Conservation (phyloP, 2,329 filamentous ascomycete species). For the Tolypocladium capitatum region DNA sequence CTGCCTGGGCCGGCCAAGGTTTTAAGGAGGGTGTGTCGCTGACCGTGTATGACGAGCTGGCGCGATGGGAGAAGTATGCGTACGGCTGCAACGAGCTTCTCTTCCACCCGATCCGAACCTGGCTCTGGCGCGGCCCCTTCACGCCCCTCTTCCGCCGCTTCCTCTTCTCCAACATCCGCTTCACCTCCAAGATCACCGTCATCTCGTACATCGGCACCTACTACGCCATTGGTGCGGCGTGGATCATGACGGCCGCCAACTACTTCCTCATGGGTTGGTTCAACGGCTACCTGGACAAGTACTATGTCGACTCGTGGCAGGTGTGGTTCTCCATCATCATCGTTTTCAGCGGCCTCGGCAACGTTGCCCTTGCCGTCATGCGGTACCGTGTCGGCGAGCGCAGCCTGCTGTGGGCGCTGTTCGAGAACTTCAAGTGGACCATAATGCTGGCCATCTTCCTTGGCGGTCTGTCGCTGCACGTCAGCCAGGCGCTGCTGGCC, state of each 20-base stretch:
- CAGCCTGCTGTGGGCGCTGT: constrained; percentile 40
- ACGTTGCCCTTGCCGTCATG: constrained; percentile 58
- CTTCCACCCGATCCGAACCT: constrained; percentile 64
- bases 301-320: constrained; percentile 67
- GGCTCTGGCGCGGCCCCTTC: constrained; percentile 62
- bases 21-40: constrained; percentile 77
- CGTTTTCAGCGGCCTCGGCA: constrained; percentile 64
- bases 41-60: constrained; percentile 73
- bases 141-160: constrained; percentile 67
- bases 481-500: constrained; percentile 63
- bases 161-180: constrained; percentile 57
- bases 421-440: constrained; percentile 62
- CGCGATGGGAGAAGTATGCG: constrained; percentile 78
- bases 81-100: constrained; percentile 74
- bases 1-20: constrained; percentile 59
- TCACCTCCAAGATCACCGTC: constrained; percentile 65
- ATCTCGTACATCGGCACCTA: constrained; percentile 70
- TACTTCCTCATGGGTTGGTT: constrained; percentile 68
- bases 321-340: constrained; percentile 72
- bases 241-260: constrained; percentile 60
- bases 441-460: constrained; percentile 67
- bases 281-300: constrained; percentile 66
- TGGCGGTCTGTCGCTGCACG: constrained; percentile 67
- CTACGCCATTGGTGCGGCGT: constrained; percentile 64
- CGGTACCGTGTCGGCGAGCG: constrained; percentile 58